phyloP scores from a whole-genome alignment of 345 rosid genomes.

The Lepidium didymum region DNA sequence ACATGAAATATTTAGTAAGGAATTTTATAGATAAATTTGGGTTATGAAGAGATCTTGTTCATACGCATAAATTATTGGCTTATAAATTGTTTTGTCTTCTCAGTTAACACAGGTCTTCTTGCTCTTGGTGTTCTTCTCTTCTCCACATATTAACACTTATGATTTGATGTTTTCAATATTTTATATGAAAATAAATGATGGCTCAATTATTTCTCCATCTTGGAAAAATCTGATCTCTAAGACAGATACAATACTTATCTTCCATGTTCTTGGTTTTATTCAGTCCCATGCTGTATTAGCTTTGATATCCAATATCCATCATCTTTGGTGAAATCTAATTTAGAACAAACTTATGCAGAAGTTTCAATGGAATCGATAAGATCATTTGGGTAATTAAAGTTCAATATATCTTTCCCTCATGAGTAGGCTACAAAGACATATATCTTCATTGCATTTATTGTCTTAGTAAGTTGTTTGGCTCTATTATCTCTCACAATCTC shows the following conservation, averaged over 20 bases:
- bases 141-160: slow-evolving; percentile 10
- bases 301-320: neutral
- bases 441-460: slow-evolving; percentile 14
- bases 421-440: slow-evolving; percentile 21
- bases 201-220: slow-evolving; percentile 15
- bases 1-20: too few relatives aligned
- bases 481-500: slow-evolving; percentile 7
- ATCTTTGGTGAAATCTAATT: neutral
- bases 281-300: slow-evolving; percentile 3
- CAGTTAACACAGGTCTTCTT: neutral
- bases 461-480: slow-evolving; percentile 1
- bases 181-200: neutral
- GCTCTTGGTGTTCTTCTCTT: slow-evolving; percentile 8
- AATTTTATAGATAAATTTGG: too few relatives aligned
- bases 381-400: neutral
- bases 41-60: too few relatives aligned
- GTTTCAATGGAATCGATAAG: neutral
- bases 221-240: neutral
- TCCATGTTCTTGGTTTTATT: neutral
- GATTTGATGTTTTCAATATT: slow-evolving; percentile 2
- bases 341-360: neutral
- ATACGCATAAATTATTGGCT: too few relatives aligned
- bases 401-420: neutral
- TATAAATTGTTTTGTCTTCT: neutral
- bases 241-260: slow-evolving; percentile 11